Base-by-base conservation (phyloP, 495 filamentous ascomycete species). In the Symbiotaphrina buchneri region DNA sequence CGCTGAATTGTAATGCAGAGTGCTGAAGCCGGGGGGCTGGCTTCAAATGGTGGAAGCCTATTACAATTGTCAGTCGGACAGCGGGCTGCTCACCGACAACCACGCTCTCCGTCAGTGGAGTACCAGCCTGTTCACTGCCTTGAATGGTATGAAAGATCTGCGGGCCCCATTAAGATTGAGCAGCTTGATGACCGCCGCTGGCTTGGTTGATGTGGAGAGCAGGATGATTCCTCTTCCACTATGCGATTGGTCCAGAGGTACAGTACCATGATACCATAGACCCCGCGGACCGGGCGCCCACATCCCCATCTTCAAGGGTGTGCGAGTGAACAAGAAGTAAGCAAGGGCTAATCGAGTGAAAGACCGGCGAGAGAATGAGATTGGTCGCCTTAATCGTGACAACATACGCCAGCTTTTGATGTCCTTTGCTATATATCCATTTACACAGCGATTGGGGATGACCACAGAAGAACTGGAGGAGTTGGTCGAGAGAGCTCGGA, bases 1-100 rank as follows among this genome's bases (percentile, higher is more conserved):
- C n/a, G n/a, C n/a, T n/a, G n/a, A n/a, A n/a, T n/a, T n/a, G n/a
- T n/a, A n/a, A n/a, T n/a, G 32, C 41, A 66, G 63, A 36, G 57
- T 74, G 3, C 42, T 71, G 29, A 75, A 61, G 37, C 65, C 61
- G 21, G 67, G 74, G 16, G 82, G 87, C 11, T 94, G 84, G 84
- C 63, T 81, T 30, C 87, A 97, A 46, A 73, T 94, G 64, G 63
- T 77, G 17, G 87, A 97, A 46, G 64, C 82, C 37, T 83, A 91
- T 42, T 74, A 70, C 49, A 83, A 78, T 38, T 68, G 79, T 18
- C 85, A 94, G 45, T 93, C 82, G 2, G 75, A 91, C 41, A 93
- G 82, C 39, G 87, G 87, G 17, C 71, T 67, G 5, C 60, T 94
- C 37, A 74, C 65, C 8, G 61, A 70, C 10, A 50, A 61, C 32